Evolutionary conservation across 23 red algal species (phyloP), one percentile per base, ranked within the genome.

Genomic region (Gracilaria vermiculophylla): DNA sequence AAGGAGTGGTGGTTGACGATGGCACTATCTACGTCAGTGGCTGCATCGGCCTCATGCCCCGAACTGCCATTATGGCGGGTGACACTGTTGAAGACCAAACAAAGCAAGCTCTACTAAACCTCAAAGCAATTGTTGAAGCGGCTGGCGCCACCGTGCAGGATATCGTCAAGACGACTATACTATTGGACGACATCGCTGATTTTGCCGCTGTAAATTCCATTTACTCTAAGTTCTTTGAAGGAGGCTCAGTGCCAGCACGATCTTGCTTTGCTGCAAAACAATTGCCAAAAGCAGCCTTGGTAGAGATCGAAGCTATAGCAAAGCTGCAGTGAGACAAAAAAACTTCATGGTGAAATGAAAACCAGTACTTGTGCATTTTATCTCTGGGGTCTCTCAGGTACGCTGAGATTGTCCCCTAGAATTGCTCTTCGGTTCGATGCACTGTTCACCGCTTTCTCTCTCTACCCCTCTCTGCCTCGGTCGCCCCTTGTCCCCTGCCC

Each of bases 281-380:
- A 31, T 56, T 99, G 62, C 97, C 97, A 2, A 95, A 96, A 31
- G 83, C 82, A 32, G 97, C 97, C 5, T 60, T 94, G 21, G 92
- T 99, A 13, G 97, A 99, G 74, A 94, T 99, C 62, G 97, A 99
- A 51, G 86, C 81, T 76, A 88, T 95, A 42, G 97, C 97, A 34
- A 83, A 73, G 67, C 28, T 73, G 39, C 23, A 73, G 42, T 73
- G 12, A 64, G 58, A 25, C 24, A 36, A 34, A 13, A 2, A 24
- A 14, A 15, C 16, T 17, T 19, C 3, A 4, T 16, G 11, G 52
- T 17, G 29, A 6, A 64, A 16, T 64, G 4, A 16, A 1, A 5
- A 0, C 10, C 43, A 12, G 43, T 8, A 47, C n/a, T n/a, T n/a
- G n/a, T n/a, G n/a, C n/a, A n/a, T n/a, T n/a, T n/a, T n/a, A n/a